phyloP scores from a whole-genome alignment of 306 rosid genomes.

The Phaseolus lunatus region DNA sequence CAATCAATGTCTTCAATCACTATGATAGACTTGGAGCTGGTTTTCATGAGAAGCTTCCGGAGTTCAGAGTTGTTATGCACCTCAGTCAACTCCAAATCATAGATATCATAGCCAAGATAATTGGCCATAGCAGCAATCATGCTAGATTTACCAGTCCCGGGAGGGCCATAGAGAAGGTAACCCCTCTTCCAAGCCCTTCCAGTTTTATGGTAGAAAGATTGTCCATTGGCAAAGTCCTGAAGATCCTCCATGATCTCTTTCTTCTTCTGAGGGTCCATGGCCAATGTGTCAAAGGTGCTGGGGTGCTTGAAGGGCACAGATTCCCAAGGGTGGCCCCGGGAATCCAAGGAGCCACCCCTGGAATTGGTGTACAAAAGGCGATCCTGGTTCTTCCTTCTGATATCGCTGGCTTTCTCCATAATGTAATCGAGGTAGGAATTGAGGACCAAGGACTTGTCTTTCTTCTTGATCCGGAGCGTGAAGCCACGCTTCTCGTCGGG shows the following conservation, averaged over 20 bases:
- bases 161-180: slow-evolving; percentile 88
- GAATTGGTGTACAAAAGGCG: slow-evolving; percentile 86
- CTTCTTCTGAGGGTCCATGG: slow-evolving; percentile 84
- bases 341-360: slow-evolving; percentile 84
- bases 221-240: slow-evolving; percentile 76
- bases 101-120: slow-evolving; percentile 82
- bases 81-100: slow-evolving; percentile 89
- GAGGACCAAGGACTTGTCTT: slow-evolving; percentile 62
- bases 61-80: slow-evolving; percentile 91
- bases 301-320: slow-evolving; percentile 97
- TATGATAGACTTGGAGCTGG: slow-evolving; percentile 84
- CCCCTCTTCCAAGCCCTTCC: slow-evolving; percentile 99
- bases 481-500: slow-evolving; percentile 94
- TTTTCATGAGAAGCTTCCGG: slow-evolving; percentile 89
- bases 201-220: slow-evolving; percentile 80
- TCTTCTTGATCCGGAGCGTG: slow-evolving; percentile 80
- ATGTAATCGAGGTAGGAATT: slow-evolving; percentile 76
- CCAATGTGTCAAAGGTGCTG: slow-evolving; percentile 88
- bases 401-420: slow-evolving; percentile 84
- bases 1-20: slow-evolving; percentile 97
- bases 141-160: slow-evolving; percentile 92
- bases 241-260: slow-evolving; percentile 80
- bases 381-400: slow-evolving; percentile 83
- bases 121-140: slow-evolving; percentile 99
- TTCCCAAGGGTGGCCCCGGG: slow-evolving; percentile 98